These are phyloP conservation scores for Ogataea nonfermentans DNA, from an alignment of 805 yeast genomes.

Conservation along the genomic window DNA sequence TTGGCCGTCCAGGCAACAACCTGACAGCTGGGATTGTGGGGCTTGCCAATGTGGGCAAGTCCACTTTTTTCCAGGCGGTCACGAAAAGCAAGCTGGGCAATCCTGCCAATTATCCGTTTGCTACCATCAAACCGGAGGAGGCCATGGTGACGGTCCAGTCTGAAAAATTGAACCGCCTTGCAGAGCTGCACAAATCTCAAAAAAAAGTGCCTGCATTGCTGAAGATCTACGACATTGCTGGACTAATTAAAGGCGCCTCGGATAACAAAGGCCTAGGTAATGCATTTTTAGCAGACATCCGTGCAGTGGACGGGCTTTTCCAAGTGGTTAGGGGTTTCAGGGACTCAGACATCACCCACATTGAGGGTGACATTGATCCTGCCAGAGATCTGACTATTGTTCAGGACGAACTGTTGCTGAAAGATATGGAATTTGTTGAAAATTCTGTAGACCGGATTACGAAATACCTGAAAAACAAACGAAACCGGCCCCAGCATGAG, in stretches of 20 bases:
- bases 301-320: constrained; percentile 70
- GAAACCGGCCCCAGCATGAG: constrained; percentile 72
- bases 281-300: constrained; percentile 63
- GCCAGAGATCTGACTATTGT: constrained; percentile 62
- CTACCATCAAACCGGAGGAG: constrained; percentile 73
- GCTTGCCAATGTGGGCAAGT: constrained; percentile 66
- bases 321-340: constrained; percentile 67
- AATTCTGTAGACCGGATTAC: constrained; percentile 60
- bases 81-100: constrained; percentile 62
- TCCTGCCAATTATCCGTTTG: constrained; percentile 71
- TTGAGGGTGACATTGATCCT: constrained; percentile 64
- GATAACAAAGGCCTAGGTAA: constrained; percentile 74
- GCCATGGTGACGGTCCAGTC: constrained; percentile 56
- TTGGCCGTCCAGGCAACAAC: constrained; percentile 37
- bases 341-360: constrained; percentile 64
- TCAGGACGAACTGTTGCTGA: constrained; percentile 60
- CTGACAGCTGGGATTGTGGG: constrained; percentile 51
- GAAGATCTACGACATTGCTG: constrained; percentile 67
- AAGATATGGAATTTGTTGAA: constrained; percentile 70
- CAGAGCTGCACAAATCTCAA: constrained; percentile 46
- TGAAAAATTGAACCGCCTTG: constrained; percentile 46
- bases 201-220: constrained; percentile 53
- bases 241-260: constrained; percentile 62
- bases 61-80: constrained; percentile 58
- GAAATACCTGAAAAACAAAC: constrained; percentile 73